Base-by-base conservation (phyloP, 1,284 basidiomycete species). In the Naganishia sp. region DNA sequence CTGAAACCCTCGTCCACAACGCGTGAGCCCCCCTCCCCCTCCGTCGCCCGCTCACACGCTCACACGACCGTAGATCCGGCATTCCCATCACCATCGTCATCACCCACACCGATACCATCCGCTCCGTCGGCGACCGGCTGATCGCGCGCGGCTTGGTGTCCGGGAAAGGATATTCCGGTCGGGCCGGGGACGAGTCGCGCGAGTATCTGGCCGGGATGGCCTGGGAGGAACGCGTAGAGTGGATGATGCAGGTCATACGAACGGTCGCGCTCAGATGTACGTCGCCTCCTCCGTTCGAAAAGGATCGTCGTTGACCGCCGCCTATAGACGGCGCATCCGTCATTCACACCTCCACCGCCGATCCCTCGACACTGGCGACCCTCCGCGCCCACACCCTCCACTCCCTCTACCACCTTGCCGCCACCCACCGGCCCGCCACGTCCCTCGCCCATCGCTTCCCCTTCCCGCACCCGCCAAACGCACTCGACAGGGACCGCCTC, bases 191-290 rank as follows among this genome's bases (percentile, higher is more conserved):
- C 28, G 66, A 61, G 21, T 46, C 42, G 6, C 46, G 33, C 42
- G 60, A 33, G 50, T 31, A 60, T 18, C 21, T 59, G 31, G 85
- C 15, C 90, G 90, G 87, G 0, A 88, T 86, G 13, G 89, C 90
- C 73, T 94, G 92, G 89, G 96, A 99, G 78, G 95, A 98, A 77
- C 85, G 90, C 72, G 94, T 94, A 55, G 95, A 99, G 77, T 90
- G 90, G 61, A 85, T 97, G 23, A 95, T 98, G 87, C 95, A 99
- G 75, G 87, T 92, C 25, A 83, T 99, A 61, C 86, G 95, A 36
- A 92, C 92, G 0, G 86, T 98, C 66, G 96, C 92, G 74, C 81
- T 98, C 59, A 90, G 92, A 79, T 96, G 93, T 94, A 72, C 75
- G 91, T 83, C 36, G 31, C 3, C 54, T 0, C n/a, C 39, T 21